Base-by-base conservation (phyloP, 768 basidiomycete species). In the Pholiota conissans region DNA sequence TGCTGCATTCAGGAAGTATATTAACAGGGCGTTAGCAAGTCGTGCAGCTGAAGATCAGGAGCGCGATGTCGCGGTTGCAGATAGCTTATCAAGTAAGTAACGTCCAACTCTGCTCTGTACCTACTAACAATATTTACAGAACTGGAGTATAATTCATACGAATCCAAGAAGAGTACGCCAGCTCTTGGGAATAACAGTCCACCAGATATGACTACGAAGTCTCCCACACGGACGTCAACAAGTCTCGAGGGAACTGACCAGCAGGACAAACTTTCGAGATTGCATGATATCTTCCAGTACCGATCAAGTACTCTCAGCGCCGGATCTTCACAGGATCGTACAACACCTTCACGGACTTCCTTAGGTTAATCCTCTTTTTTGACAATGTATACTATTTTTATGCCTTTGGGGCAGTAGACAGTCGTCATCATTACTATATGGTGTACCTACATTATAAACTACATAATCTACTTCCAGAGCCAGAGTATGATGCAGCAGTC, bases 1-100 rank as follows among this genome's bases (percentile, higher is more conserved):
- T 1, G 83, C 90, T 18, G 91, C 91, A 6, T 96, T 95, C 78
- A 84, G 91, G 49, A 94, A 94, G 67, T 96, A 96, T 67, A 92
- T 95, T 64, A 90, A 85, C 30, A 84, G 93, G 45, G 93, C 94
- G 1, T 73, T 95, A 22, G 93, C 92, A 0, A 94, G 85, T 67
- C 81, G 93, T 55, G 91, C 91, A n/a, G 87, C 89, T 9, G 91
- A 94, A 65, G 93, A 95, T 64, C 81, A 89, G 62, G 91, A 93
- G 70, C 76, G 91, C 64, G 82, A 85, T 51, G 86, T 83, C 28
- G 90, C 86, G 7, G 90, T 93, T n/a, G 83, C 89, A n/a, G 84
- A 90, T 64, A 91, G 91, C 1, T 69, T 93, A 39, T 89, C 88
- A 3, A 90, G 91, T 94, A 66, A 63, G 89, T 78, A 49, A 48